phyloP scores from a whole-genome alignment of 139 green algal species.

The Chlorella sp. region DNA sequence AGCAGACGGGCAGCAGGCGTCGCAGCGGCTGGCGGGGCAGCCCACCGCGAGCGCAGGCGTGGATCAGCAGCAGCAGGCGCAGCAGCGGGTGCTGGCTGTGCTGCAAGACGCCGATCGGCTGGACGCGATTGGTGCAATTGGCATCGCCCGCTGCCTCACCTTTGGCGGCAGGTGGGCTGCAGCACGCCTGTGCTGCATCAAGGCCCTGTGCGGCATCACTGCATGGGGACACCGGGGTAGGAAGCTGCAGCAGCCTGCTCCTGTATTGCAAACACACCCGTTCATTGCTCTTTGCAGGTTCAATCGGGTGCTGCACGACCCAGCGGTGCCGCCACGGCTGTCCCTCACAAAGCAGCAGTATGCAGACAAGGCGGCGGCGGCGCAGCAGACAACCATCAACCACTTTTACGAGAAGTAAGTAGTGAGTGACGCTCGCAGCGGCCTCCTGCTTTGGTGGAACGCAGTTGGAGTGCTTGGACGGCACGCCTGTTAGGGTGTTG shows the following conservation, averaged over 20 bases:
- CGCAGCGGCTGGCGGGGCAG: background rate
- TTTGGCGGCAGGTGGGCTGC: constrained; percentile 62
- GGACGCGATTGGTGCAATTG: constrained; percentile 83
- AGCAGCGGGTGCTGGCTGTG: constrained; percentile 35
- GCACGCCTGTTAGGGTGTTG: too few relatives aligned
- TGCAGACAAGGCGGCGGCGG: constrained; percentile 34
- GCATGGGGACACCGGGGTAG: too few relatives aligned
- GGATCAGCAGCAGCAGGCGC: background rate
- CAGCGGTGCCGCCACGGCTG: constrained; percentile 44
- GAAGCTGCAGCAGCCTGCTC: too few relatives aligned
- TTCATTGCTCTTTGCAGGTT: too few relatives aligned
- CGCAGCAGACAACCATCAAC: constrained; percentile 74
- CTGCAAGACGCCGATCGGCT: constrained; percentile 84
- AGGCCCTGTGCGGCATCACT: background rate
- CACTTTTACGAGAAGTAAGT: constrained; percentile 82
- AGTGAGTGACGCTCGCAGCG: too few relatives aligned
- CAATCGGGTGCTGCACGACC: constrained; percentile 68
- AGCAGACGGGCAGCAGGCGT: background rate
- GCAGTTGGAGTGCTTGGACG: too few relatives aligned
- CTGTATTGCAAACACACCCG: too few relatives aligned
- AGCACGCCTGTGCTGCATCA: background rate
- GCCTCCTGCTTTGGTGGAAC: too few relatives aligned
- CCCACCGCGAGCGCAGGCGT: background rate
- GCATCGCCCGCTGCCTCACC: constrained; percentile 83
- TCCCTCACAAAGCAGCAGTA: constrained; percentile 67